Base-by-base conservation (phyloP, 768 basidiomycete species). In the Suillus spraguei region DNA sequence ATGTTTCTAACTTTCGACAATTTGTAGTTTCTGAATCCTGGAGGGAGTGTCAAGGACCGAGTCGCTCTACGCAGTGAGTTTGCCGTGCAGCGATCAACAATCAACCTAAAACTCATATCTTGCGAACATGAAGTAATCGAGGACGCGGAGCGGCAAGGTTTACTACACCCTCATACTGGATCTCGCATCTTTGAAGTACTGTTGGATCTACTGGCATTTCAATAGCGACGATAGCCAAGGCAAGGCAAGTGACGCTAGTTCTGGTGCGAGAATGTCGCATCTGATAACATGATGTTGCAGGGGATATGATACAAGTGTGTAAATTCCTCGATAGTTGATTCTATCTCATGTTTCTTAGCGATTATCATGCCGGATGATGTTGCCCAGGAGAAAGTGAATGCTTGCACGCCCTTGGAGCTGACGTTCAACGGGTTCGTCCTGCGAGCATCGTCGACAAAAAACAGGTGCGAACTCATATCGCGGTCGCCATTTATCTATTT, bases 391-490 rank as follows among this genome's bases (percentile, higher is more conserved):
- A 99, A 99, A 71, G 89, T 95, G 3, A 88, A 90, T 67, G 89
- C 93, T 0, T 99, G 22, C 81, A 84, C 62, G 87, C 90, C 2
- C 85, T 98, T 0, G 97, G 97, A 7, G 96, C 96, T 0, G 80
- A 86, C n/a, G 92, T 99, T 1, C 91, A 94, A 70, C 84, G 91
- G 60, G 94, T 96, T 35, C 83, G 94, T n/a, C 94, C 95, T 5
- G 92, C 94, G 5, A 97, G 95, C 68, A 98, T 99, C 65, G 91
- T 99, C 14, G 97, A 99, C 79, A 94, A 94, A 77, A 95, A 94
- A 73, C 95, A 97, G 85, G 92, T 89, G 59, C 47, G 82, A 68
- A 44, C 59, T 60, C 39, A 42, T 1, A 5, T 4, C 38, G 20
- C 10, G 38, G 14, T 33, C 22, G 32, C 47, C 46, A 58, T 66